These are phyloP conservation scores for Daldinia grandis DNA, from an alignment of 495 filamentous ascomycete species.

Conservation along the genomic window DNA sequence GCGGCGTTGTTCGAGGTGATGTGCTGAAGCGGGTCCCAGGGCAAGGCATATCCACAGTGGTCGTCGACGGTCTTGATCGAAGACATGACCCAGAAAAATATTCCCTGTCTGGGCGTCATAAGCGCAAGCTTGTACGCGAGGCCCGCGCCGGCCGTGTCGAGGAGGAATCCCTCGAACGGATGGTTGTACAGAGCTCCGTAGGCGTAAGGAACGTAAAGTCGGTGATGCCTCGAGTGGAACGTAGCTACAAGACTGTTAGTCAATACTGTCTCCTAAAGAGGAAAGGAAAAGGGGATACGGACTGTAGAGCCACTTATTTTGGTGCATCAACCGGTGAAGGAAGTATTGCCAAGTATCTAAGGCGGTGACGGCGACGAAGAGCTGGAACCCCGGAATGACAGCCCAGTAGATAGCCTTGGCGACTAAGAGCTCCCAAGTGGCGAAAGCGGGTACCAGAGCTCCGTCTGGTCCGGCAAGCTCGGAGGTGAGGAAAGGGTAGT, in stretches of 20 bases:
- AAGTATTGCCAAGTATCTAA: conserved; percentile 99
- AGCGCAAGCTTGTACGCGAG: conserved; percentile 79
- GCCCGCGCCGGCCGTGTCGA: conserved; percentile 87
- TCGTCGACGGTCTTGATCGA: conserved; percentile 98
- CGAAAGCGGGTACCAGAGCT: conserved; percentile 60
- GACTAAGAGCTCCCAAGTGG: conserved; percentile 77
- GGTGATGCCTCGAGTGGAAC: conserved; percentile 94
- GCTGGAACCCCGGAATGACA: conserved; percentile 77
- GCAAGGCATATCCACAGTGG: conserved; percentile 94
- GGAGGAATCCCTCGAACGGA: conserved; percentile 87
- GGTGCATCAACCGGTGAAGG: conserved; percentile 90
- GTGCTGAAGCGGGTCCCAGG: conserved; percentile 92
- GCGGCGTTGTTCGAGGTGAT: conserved; percentile 91
- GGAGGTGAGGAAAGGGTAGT: conserved; percentile 68
- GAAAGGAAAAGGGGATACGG: conserved; percentile 49
- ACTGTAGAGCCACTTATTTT: conserved; percentile 97
- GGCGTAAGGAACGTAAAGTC: conserved; percentile 95
- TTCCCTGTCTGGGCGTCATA: conserved; percentile 80
- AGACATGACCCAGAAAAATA: conserved; percentile 83
- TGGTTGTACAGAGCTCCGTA: conserved; percentile 98
- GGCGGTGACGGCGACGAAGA: conserved; percentile 72
- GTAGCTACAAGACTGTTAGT: conserved; percentile 62
- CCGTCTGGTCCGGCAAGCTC: conserved; percentile 55
- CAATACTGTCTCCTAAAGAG: not conserved
- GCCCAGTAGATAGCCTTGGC: conserved; percentile 82